Base-by-base conservation (phyloP, 2,329 filamentous ascomycete genomes). In the Dactylellina cionopaga region DNA sequence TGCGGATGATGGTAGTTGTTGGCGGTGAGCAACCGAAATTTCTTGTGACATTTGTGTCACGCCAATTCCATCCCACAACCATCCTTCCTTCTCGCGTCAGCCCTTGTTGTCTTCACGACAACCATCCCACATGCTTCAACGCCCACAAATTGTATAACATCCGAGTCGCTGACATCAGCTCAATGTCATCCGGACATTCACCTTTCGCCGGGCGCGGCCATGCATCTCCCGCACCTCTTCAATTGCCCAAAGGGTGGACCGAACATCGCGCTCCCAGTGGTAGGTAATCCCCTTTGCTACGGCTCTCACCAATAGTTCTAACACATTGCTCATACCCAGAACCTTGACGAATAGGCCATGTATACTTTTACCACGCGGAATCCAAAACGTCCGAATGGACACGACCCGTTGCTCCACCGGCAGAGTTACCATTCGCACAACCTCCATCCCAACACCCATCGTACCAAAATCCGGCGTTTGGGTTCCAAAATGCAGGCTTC, bases 381-480 rank as follows among this genome's bases (percentile, higher is more conserved):
- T 94, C 91, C 0, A 92, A 95, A 77, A 86, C 91, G 77, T 96
- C 93, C 0, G 96, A 93, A 43, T 97, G 96, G 80, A 90, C 85
- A 37, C 88, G 92, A 31, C 93, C 93, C n/a, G 81, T 82, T 68
- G 78, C 80, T 7, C 74, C 78, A 15, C 77, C 79, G 29, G 46
- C 77, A 46, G 58, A 74, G 55, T 75, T 72, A 27, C 58, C 71
- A 56, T 74, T 62, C 58, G 63, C 75, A 19, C 54, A 74, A 10
- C 29, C 33, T 11, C 51, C 37, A 22, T 59, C 22, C 54, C 37
- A 22, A 24, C 37, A 13, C 19, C 35, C 54, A 35, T n/a, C 35
- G 33, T 10, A 77, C 79, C 73, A 78, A 77, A 66, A 60, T 77
- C 79, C 66, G 76, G 78, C 59, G 66, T 72, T 76, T 24, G 85